Conservation (phyloP, 2,329 filamentous ascomycete genomes). For the Colletotrichum destructivum region DNA sequence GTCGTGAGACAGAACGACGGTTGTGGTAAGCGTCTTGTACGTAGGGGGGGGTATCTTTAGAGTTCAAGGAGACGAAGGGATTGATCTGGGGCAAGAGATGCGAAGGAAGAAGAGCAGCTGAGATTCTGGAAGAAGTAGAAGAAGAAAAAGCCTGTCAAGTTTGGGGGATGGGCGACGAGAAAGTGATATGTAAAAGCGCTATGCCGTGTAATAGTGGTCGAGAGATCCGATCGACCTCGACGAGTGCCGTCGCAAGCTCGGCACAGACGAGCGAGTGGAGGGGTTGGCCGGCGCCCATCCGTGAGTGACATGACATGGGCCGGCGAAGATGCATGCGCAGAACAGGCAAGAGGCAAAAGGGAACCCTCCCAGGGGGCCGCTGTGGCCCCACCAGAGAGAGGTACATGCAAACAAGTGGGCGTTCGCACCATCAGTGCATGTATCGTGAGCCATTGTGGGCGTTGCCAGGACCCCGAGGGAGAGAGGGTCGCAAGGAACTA, state of each 20-base stretch:
- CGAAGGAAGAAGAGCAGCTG: neutral
- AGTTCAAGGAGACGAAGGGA: constrained; percentile 11
- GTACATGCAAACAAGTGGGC: constrained; percentile 21
- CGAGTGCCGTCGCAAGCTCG: constrained; percentile 39
- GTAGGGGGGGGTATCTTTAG: constrained; percentile 28
- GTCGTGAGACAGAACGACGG: constrained; percentile 29
- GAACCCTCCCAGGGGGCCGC: constrained; percentile 17
- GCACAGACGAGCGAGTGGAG: constrained; percentile 27
- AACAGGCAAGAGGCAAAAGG: constrained; percentile 35
- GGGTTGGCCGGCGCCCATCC: constrained; percentile 38
- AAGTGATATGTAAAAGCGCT: constrained; percentile 22
- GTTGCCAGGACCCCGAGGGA: neutral
- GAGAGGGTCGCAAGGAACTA: constrained; percentile 6
- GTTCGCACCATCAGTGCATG: constrained; percentile 14
- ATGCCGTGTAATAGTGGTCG: neutral
- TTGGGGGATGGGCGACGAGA: constrained; percentile 26
- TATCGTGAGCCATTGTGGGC: constrained; percentile 4
- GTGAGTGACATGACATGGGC: constrained; percentile 22
- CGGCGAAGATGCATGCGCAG: constrained; percentile 38
- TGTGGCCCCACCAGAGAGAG: constrained; percentile 24
- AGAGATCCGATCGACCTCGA: constrained; percentile 15
- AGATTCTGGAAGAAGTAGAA: constrained; percentile 30
- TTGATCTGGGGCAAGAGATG: constrained; percentile 9
- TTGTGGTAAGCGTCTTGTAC: constrained; percentile 19
- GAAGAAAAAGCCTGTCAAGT: neutral